Conservation (phyloP, 495 filamentous ascomycete species). For the Aspergillus conjunctus region DNA sequence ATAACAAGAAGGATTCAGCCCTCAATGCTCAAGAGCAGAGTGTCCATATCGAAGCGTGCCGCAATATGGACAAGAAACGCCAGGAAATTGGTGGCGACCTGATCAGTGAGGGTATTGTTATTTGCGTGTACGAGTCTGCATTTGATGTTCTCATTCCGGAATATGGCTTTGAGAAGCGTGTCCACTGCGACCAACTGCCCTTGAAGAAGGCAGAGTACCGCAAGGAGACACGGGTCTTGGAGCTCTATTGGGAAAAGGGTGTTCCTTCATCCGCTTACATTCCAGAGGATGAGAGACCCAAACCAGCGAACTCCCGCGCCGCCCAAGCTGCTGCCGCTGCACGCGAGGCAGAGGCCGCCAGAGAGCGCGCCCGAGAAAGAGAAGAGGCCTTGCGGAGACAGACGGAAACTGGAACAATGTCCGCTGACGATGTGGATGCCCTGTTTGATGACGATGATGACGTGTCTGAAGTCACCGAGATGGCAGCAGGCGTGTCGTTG, state of each 20-base stretch:
- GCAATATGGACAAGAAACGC: conserved; percentile 86
- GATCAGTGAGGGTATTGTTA: conserved; percentile 94
- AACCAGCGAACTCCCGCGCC: conserved; percentile 60
- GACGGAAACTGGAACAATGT: conserved; percentile 89
- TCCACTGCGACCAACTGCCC: conserved; percentile 97
- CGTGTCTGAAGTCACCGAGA: conserved; percentile 80
- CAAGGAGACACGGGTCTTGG: conserved; percentile 88
- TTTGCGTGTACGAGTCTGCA: conserved; percentile 97
- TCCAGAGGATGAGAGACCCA: conserved; percentile 93
- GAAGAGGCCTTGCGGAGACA: conserved; percentile 88
- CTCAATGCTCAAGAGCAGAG: conserved; percentile 98
- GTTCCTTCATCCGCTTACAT: conserved; percentile 95
- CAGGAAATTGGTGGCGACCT: conserved; percentile 86
- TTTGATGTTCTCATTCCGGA: conserved; percentile 98
- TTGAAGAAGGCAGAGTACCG: conserved; percentile 98
- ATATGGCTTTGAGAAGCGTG: conserved; percentile 98
- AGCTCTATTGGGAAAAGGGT: conserved; percentile 99
- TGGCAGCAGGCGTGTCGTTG: conserved; percentile 83
- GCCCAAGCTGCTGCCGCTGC: conserved; percentile 75
- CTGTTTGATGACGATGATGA: conserved; percentile 93
- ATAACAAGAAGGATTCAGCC: conserved; percentile 98
- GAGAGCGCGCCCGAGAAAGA: conserved; percentile 73
- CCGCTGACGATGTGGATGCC: conserved; percentile 85
- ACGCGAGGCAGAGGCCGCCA: conserved; percentile 76
- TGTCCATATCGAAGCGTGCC: conserved; percentile 96